Evolutionary conservation across 352 stramenopile species (phyloP).

Genomic region (Peronospora tabacina): DNA sequence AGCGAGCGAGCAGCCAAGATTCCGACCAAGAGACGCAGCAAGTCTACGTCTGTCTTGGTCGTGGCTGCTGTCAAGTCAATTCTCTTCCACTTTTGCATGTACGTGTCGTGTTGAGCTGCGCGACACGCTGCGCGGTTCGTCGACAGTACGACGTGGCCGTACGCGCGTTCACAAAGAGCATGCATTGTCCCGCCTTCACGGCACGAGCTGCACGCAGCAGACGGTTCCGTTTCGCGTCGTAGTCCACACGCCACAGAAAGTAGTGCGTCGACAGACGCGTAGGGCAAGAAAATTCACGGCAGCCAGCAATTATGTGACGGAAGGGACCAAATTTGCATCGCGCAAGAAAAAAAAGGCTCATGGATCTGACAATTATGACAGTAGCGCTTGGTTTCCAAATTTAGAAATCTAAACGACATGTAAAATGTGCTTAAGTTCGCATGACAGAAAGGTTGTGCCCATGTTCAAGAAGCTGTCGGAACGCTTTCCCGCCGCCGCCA

Average conservation of each 20-base stretch:
- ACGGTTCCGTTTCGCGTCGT: constrained; percentile 20
- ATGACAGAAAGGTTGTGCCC: no score
- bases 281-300: no score
- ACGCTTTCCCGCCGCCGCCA: constrained; percentile 61
- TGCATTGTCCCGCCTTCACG: constrained; percentile 23
- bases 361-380: no score
- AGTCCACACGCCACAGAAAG: constrained; percentile 31
- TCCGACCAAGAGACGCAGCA: constrained; percentile 39
- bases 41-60: constrained; percentile 29
- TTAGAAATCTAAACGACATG: background rate
- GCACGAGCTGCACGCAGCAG: constrained; percentile 24
- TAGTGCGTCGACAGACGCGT: no score
- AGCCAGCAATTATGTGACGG: no score
- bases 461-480: constrained; percentile 82
- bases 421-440: no score
- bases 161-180: constrained; percentile 31
- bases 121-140: constrained; percentile 23
- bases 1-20: constrained; percentile 28
- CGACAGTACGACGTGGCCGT: constrained; percentile 33
- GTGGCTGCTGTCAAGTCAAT: constrained; percentile 38
- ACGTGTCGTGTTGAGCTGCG: constrained; percentile 25
- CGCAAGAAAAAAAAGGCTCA: no score
- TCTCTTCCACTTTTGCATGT: constrained; percentile 43
- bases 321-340: no score
- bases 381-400: no score